Evolutionary conservation across 1,139 yeast species (phyloP), one percentile per base, ranked within the genome.

Genomic region (Geotrichum bryndzae): DNA sequence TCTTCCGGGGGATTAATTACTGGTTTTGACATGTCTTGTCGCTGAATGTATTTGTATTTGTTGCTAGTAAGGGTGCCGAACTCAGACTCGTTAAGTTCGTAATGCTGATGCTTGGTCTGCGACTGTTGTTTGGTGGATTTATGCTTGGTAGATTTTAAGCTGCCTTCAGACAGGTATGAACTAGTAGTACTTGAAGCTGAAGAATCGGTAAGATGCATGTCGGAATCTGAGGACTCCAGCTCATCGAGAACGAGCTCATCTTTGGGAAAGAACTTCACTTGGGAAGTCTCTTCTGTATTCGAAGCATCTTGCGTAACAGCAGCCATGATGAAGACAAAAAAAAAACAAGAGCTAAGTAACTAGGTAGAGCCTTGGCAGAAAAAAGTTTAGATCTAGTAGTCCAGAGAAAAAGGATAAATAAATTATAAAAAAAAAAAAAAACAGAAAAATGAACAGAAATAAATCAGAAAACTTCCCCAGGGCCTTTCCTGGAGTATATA

Each of bases 1-100:
- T 92, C 96, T 60, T 76, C 76, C 6, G 67, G 66, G 48, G 62
- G 61, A 29, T 54, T 56, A 22, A 46, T 52, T 15, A 56, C 18
- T n/a, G 38, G 41, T 56, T 64, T 62, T 48, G 65, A 51, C 18
- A 53, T 46, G 31, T 59, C 57, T 11, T 41, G 25, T 15, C 38
- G 52, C 31, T 59, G 61, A 27, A 53, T 58, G 48, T 62, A 62
- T 29, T 58, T 57, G 51, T 62, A 60, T 45, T 60, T 58, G 23
- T 53, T 54, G 54, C 61, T 60, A 4, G 63, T 56, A 41, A 63
- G 61, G 31, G 54, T 53, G 51, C 65, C 65, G 48, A 63, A 63
- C 50, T 63, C 65, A 25, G 15, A 31, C 51, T 63, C 65, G 48
- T 63, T 56, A 23, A 63, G 60, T 11, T 58, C 63, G 29, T 59